Conservation (phyloP, 1,284 basidiomycete species). For the Cryptococcus hybrid region DNA sequence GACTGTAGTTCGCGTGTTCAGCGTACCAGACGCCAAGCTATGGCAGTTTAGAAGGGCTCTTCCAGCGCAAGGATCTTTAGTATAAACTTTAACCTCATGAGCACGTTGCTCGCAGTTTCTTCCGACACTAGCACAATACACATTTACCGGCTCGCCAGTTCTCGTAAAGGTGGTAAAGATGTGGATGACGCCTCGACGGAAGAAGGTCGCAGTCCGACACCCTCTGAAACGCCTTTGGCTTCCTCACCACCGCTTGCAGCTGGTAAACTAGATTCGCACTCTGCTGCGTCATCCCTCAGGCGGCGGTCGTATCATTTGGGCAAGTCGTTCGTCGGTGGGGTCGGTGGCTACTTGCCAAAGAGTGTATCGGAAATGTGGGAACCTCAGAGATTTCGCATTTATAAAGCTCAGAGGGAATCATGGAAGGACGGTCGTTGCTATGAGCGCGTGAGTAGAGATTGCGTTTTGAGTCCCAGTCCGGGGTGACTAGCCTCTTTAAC, state of each 20-base stretch:
- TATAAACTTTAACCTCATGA: slow-evolving; percentile 87
- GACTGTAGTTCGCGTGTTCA: slow-evolving; percentile 95
- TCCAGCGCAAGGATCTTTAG: slow-evolving; percentile 83
- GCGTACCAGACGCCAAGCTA: slow-evolving; percentile 81
- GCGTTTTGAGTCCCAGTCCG: slow-evolving; percentile 16
- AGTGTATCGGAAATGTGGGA: slow-evolving; percentile 97
- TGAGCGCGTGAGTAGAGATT: slow-evolving; percentile 65
- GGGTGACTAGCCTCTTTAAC: background rate
- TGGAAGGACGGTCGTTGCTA: slow-evolving; percentile 72
- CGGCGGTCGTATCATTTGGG: slow-evolving; percentile 73
- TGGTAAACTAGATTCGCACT: slow-evolving; percentile 9
- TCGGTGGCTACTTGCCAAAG: slow-evolving; percentile 88
- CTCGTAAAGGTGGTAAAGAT: background rate
- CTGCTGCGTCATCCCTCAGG: slow-evolving; percentile 39
- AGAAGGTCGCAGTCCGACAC: slow-evolving; percentile 18
- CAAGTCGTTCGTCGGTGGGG: slow-evolving; percentile 72
- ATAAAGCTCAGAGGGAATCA: slow-evolving; percentile 80
- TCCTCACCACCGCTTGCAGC: slow-evolving; percentile 25
- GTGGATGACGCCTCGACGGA: slow-evolving; percentile 11
- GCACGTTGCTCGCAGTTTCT: slow-evolving; percentile 81
- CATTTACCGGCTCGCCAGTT: slow-evolving; percentile 75
- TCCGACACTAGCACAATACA: slow-evolving; percentile 96
- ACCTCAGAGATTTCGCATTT: slow-evolving; percentile 90
- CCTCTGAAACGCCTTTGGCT: slow-evolving; percentile 28
- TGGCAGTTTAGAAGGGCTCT: slow-evolving; percentile 94